Evolutionary conservation across 1,284 basidiomycete genomes (phyloP), one percentile per base, ranked within the genome.

Genomic region (Cutaneotrichosporon cutaneum): DNA sequence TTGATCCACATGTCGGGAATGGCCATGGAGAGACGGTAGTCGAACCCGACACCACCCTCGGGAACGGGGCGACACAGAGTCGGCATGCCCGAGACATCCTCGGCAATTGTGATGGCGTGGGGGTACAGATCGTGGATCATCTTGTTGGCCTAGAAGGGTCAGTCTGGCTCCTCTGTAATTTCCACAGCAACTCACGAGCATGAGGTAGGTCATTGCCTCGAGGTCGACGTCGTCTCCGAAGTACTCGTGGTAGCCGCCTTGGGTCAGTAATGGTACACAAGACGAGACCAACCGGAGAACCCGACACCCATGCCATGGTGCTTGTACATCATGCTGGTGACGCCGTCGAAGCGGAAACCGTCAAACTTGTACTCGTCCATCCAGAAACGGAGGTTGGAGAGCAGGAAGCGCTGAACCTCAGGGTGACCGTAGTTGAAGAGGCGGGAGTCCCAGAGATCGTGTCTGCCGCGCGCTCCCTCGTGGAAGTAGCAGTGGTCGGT

Each of bases 1-100:
- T 99, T 98, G 84, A 99, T 99, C 93, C 94, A 99, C 94, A 97
- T 98, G 79, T 99, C 95, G 5, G 95, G 95, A 55, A 99, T 86
- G 10, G 95, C 95, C 95, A 99, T 99, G 26, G 92, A 92, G 52
- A 99, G 82, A 22, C 95, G 88, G 79, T 98, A 99, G 81, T 99
- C 95, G 78, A 99, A 99, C 1, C 95, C 95, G 55, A 99, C 83
- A 26, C 95, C 95, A 51, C 95, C 95, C 68, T 89, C 85, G 22
- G 81, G 72, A 27, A 90, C 87, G 0, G 93, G 87, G 18, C 87
- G 83, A 72, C 95, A 90, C 22, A 99, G 86, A 1, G 96, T 87
- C 1, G 95, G 95, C 95, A 99, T 99, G 24, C 95, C 95, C 13
- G 93, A 96, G 4, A 81, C 95, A 73, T 99, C 95, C 78, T 99